Conservation (phyloP, 345 rosid genomes). For the Hibiscus syriacus region DNA sequence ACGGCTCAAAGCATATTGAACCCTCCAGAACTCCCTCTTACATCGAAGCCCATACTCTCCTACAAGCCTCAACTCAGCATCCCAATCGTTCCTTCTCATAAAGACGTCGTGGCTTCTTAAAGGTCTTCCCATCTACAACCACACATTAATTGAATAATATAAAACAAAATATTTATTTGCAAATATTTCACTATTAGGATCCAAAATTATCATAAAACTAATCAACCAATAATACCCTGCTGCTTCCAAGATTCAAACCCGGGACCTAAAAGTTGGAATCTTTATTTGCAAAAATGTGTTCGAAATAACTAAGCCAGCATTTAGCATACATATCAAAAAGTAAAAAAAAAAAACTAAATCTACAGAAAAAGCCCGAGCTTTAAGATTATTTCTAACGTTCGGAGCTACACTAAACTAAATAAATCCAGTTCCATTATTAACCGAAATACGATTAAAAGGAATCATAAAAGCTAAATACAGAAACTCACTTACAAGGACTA, state of each 20-base stretch:
- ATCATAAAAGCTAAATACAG: not conserved
- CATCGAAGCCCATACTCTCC: slow-evolving; percentile 58
- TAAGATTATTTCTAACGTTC: not conserved
- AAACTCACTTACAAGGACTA: not conserved
- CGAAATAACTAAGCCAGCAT: not conserved
- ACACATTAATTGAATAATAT: not conserved
- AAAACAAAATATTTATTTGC: not conserved
- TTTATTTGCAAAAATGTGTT: not conserved
- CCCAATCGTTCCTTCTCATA: slow-evolving; percentile 51
- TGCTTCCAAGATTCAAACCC: not conserved
- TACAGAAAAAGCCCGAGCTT: not conserved
- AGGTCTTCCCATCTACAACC: too few relatives aligned
- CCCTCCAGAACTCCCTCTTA: slow-evolving; percentile 60
- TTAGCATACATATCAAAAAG: not conserved
- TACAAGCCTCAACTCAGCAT: slow-evolving; percentile 50
- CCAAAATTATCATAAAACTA: not conserved
- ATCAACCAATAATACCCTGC: not conserved
- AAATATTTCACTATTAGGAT: not conserved
- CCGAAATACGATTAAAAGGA: not conserved
- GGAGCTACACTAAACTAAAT: not conserved
- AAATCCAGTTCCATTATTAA: not conserved
- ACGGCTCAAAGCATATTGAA: slow-evolving; percentile 47
- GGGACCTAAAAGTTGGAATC: not conserved
- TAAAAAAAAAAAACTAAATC: not conserved
- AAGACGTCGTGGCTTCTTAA: slow-evolving; percentile 39